Evolutionary conservation across 805 yeast genomes (phyloP).

Genomic region (Zygotorulaspora florentina): DNA sequence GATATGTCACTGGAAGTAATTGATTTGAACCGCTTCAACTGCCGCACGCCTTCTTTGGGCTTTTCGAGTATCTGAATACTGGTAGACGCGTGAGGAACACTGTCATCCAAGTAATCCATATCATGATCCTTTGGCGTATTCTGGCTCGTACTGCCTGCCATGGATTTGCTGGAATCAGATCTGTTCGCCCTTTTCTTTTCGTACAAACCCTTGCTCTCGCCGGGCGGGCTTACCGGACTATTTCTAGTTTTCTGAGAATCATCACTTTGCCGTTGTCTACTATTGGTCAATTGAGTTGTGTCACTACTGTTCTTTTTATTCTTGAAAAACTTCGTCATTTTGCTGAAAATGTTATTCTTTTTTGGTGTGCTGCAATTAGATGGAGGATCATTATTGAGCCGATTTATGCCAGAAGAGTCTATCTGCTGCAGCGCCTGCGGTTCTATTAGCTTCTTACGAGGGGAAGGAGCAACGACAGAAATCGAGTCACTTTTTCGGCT

Average conservation of each 20-base stretch:
- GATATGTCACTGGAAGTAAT: slow-evolving; percentile 27
- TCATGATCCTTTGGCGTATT: slow-evolving; percentile 10
- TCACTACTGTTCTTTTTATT: slow-evolving; percentile 14
- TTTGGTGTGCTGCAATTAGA: slow-evolving; percentile 11
- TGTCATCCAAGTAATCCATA: neutral
- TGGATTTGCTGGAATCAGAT: slow-evolving; percentile 14
- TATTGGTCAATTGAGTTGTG: slow-evolving; percentile 1
- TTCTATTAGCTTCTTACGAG: slow-evolving; percentile 1
- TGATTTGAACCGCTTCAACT: slow-evolving; percentile 27
- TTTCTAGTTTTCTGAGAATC: slow-evolving; percentile 8
- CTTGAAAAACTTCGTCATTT: slow-evolving; percentile 36
- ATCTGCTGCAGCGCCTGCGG: slow-evolving; percentile 1
- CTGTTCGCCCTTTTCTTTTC: slow-evolving; percentile 14
- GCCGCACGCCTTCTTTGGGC: slow-evolving; percentile 7
- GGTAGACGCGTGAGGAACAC: neutral
- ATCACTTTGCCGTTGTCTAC: slow-evolving; percentile 3
- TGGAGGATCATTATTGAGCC: neutral
- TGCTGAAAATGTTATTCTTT: slow-evolving; percentile 32
- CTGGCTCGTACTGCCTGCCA: slow-evolving; percentile 3
- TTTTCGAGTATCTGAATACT: neutral
- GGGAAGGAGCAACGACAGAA: slow-evolving; percentile 1
- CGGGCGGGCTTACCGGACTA: slow-evolving; percentile 5
- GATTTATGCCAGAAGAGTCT: slow-evolving; percentile 1
- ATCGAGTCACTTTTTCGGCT: slow-evolving; percentile 22
- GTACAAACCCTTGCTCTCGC: slow-evolving; percentile 2